Evolutionary conservation across 2,329 filamentous ascomycete genomes (phyloP).

Genomic region (Volutella citrinella): DNA sequence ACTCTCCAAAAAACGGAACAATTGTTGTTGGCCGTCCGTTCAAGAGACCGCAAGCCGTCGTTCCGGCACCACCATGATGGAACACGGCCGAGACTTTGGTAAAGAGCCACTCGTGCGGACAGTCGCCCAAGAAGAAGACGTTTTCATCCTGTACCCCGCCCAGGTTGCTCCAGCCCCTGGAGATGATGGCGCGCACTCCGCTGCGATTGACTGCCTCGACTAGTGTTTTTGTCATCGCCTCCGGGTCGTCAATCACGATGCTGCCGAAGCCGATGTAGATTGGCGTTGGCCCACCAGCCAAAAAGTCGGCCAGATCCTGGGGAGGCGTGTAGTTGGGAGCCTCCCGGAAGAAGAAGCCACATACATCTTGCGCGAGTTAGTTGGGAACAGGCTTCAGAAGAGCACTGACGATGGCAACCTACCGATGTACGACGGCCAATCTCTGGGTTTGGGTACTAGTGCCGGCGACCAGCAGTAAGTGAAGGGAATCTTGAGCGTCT

Average conservation of each 20-base stretch:
- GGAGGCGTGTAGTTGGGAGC: constrained; percentile 53
- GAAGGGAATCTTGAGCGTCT: constrained; percentile 65
- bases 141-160: constrained; percentile 57
- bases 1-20: constrained; percentile 66
- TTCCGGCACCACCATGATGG: too few relatives aligned
- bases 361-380: too few relatives aligned
- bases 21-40: constrained; percentile 67
- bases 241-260: constrained; percentile 68
- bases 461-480: constrained; percentile 78
- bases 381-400: too few relatives aligned
- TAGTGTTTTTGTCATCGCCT: constrained; percentile 62
- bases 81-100: constrained; percentile 61
- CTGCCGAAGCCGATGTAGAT: constrained; percentile 73
- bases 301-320: constrained; percentile 51
- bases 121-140: constrained; percentile 66
- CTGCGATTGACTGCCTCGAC: constrained; percentile 60
- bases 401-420: too few relatives aligned
- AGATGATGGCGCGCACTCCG: constrained; percentile 64
- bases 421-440: constrained; percentile 62
- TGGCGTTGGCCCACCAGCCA: constrained; percentile 55
- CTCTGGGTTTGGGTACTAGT: constrained; percentile 62
- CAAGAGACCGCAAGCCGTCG: constrained; percentile 64
- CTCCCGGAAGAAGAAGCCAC: constrained; percentile 63
- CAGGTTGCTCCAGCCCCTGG: constrained; percentile 69
- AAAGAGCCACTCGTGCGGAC: constrained; percentile 72